Evolutionary conservation across 257 asterid species (phyloP), one percentile per base, ranked within the genome.

Genomic region (Solanum stenotomum): DNA sequence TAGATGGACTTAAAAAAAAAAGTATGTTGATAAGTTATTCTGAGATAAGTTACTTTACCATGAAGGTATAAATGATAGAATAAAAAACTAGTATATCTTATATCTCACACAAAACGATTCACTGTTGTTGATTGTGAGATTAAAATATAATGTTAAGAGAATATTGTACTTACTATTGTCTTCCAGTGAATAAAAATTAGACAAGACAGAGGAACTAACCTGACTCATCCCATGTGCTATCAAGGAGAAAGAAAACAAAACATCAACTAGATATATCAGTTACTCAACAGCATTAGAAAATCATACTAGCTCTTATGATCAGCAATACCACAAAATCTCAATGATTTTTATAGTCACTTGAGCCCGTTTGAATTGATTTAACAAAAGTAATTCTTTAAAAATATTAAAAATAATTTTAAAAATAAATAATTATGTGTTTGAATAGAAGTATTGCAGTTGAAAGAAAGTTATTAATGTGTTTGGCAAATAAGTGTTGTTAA

Each of bases 331-430:
- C 22, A 49, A 49, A 14, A 0, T 49, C 3, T 49, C 59, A 49
- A 49, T 49, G 59, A 49, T 2, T 0, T 49, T 49, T 49, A 49
- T 15, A 44, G 52, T 12, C 0, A 12, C 2, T 42, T 4, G 52
- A 44, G 5, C 0, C 5, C 16, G 1, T 44, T 44, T 11, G 52
- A 10, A 44, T 44, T 44, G 7, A 5, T 0, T 49, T 46, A 0
- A 14, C 4, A 46, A 0, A 46, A 13, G 2, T 13, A 46, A 0
- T 0, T 5, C 0, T 49, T 49, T 15, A 0, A 5, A 40, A 14
- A 38, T 5, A 46, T 46, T 14, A 0, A 46, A 46, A 14, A 5
- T 46, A 0, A 46, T 14, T 46, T 46, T 46, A 0, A 46, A 46
- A 46, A 46, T 14, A 46, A 46, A 46, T 14, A 46, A 14, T 46